phyloP scores from a whole-genome alignment of 176 grass and related monocot genomes.

The Carex pumila region DNA sequence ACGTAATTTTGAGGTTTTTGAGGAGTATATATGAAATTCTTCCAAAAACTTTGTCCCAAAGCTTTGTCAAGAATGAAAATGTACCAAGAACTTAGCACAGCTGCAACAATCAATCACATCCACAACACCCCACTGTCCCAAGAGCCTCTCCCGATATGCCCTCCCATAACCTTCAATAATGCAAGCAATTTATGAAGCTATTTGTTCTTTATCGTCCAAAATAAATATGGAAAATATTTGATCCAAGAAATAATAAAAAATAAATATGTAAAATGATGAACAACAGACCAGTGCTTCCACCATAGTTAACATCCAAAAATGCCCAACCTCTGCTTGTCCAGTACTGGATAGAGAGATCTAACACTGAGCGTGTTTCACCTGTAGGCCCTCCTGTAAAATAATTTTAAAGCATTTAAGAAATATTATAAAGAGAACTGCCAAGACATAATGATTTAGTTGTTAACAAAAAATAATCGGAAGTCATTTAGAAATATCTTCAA shows the following conservation, averaged over 20 bases:
- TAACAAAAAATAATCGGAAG: neutral
- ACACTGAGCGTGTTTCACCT: constrained; percentile 44
- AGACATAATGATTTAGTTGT: neutral
- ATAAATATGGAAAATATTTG: neutral
- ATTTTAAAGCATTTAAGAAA: neutral
- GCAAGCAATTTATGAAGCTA: neutral
- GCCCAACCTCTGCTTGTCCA: constrained; percentile 98
- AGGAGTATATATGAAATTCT: too few relatives aligned
- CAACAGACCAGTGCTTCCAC: constrained; percentile 76
- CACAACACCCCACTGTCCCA: constrained; percentile 76
- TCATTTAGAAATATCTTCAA: neutral
- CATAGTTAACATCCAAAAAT: constrained; percentile 94
- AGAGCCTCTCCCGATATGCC: constrained; percentile 77
- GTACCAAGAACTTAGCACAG: constrained; percentile 79
- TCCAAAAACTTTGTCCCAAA: neutral
- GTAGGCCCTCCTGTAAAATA: constrained; percentile 76
- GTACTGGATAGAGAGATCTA: constrained; percentile 75
- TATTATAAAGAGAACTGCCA: neutral
- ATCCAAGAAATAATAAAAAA: neutral
- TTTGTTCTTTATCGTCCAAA: neutral
- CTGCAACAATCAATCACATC: constrained; percentile 90
- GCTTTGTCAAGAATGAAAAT: neutral
- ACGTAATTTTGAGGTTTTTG: too few relatives aligned
- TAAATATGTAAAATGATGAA: constrained; percentile 4
- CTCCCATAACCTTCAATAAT: constrained; percentile 80